These are phyloP conservation scores for Caryopteris hybrid DNA, from an alignment of 305 asterid genomes.

Conservation along the genomic window DNA sequence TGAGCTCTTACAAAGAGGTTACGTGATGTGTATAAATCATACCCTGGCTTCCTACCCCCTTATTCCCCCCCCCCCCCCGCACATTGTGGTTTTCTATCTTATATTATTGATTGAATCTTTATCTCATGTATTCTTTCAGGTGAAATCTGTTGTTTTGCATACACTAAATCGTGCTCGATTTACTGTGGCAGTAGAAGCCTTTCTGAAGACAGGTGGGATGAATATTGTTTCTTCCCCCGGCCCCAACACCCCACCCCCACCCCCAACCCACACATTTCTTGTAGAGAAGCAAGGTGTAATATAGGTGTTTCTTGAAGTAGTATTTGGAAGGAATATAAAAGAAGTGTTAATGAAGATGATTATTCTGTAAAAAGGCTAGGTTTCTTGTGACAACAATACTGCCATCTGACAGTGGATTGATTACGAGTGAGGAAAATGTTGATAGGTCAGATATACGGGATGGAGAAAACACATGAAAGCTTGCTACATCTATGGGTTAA, in stretches of 20 bases:
- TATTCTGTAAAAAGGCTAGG: background rate
- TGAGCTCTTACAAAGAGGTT: conserved; percentile 98
- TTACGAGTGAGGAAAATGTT: background rate
- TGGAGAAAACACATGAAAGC: background rate
- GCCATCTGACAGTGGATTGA: background rate
- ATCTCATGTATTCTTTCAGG: conserved; percentile 39
- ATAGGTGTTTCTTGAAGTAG: background rate
- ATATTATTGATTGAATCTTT: background rate
- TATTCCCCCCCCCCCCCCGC: background rate
- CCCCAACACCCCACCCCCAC: too few species aligned
- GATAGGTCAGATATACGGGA: conserved; percentile 1
- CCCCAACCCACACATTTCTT: too few species aligned
- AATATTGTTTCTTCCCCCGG: background rate
- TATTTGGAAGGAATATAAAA: background rate
- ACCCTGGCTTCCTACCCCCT: background rate
- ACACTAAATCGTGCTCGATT: conserved; percentile 91
- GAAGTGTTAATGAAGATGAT: background rate
- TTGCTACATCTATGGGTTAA: background rate
- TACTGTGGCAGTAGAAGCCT: conserved; percentile 91
- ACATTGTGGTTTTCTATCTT: conserved; percentile 2
- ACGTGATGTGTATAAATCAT: conserved; percentile 17
- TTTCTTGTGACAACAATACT: background rate
- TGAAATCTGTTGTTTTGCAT: conserved; percentile 87
- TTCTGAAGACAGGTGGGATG: conserved; percentile 72
- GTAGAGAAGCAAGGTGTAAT: background rate